These are phyloP conservation scores for Globisporangium megalacanthum DNA, from an alignment of 352 stramenopile genomes.

Conservation along the genomic window DNA sequence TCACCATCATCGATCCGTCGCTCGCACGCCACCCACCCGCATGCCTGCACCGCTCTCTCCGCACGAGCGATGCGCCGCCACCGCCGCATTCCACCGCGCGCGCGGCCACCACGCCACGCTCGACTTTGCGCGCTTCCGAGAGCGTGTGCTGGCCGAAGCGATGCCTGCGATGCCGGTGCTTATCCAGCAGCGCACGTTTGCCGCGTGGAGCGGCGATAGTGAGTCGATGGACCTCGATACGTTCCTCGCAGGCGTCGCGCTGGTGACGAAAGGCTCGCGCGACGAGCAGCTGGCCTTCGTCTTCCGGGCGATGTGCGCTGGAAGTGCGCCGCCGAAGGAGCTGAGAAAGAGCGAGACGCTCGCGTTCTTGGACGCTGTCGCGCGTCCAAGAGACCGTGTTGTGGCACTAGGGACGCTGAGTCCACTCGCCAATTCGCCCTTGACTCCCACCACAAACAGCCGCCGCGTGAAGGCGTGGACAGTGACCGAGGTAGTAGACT, in stretches of 20 bases:
- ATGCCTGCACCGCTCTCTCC: slow-evolving; percentile 15
- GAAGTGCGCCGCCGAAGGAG: slow-evolving; percentile 4
- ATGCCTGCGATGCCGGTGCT: slow-evolving; percentile 24
- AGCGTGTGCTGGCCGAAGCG: slow-evolving; percentile 32
- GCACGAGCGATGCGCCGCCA: slow-evolving; percentile 18
- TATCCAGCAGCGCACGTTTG: slow-evolving; percentile 29
- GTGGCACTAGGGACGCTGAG: slow-evolving; percentile 18
- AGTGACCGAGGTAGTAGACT: slow-evolving; percentile 10
- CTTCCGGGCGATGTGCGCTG: slow-evolving; percentile 31
- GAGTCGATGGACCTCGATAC: slow-evolving; percentile 23
- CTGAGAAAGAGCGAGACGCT: slow-evolving; percentile 22
- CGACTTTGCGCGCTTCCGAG: slow-evolving; percentile 25
- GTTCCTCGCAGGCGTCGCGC: slow-evolving; percentile 29
- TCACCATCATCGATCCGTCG: too few relatives aligned
- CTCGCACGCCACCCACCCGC: too few relatives aligned
- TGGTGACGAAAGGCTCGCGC: slow-evolving; percentile 25
- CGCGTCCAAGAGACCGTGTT: not conserved
- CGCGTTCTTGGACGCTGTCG: slow-evolving; percentile 19
- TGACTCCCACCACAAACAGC: not conserved
- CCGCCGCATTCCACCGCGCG: slow-evolving; percentile 34
- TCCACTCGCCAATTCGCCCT: too few relatives aligned
- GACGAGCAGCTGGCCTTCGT: slow-evolving; percentile 41
- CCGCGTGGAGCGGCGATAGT: slow-evolving; percentile 24
- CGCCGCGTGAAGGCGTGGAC: slow-evolving; percentile 6
- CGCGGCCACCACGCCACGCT: slow-evolving; percentile 27